A percentile compares a stretch with the other conserved stretches of the same genome.
Evolutionary conservation across 2,329 filamentous ascomycete species (phyloP).

Genomic region (Ophiostoma sp.): DNA sequence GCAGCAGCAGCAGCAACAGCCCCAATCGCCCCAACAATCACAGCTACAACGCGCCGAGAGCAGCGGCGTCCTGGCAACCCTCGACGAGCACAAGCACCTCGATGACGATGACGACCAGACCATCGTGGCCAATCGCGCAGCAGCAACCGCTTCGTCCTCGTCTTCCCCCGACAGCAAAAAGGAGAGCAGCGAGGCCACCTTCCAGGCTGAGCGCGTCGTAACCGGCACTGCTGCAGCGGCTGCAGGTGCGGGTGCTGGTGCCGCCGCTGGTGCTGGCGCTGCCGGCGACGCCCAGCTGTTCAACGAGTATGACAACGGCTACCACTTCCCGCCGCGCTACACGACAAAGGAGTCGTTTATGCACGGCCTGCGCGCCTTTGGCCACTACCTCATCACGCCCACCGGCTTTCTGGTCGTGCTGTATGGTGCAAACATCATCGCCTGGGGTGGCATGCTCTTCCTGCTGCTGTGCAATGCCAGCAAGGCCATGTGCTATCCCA

Average conservation of each 20-base stretch:
- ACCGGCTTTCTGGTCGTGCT: conserved; percentile 71
- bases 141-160: neutral
- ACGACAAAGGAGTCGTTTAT: conserved; percentile 53
- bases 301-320: conserved; percentile 54
- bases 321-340: conserved; percentile 59
- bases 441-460: conserved; percentile 90
- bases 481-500: conserved; percentile 57
- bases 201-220: neutral
- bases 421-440: conserved; percentile 76
- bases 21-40: neutral
- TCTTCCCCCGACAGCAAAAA: neutral
- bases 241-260: neutral
- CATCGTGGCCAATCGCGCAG: conserved; percentile 12
- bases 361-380: conserved; percentile 57
- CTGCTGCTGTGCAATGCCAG: conserved; percentile 70
- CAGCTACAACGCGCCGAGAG: conserved; percentile 6
- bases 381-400: conserved; percentile 68
- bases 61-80: conserved; percentile 16
- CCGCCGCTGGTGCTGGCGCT: neutral
- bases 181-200: neutral
- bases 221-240: neutral
- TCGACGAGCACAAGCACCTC: conserved; percentile 20
- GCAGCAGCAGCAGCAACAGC: conserved; percentile 1
- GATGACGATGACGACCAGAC: conserved; percentile 7
- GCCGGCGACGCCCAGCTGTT: conserved; percentile 14